Percentiles rank a stretch among this genome's conserved stretches.
These are phyloP conservation scores for Cryptococcus sp. DNA, from an alignment of 1,284 basidiomycete species.

Conservation along the genomic window DNA sequence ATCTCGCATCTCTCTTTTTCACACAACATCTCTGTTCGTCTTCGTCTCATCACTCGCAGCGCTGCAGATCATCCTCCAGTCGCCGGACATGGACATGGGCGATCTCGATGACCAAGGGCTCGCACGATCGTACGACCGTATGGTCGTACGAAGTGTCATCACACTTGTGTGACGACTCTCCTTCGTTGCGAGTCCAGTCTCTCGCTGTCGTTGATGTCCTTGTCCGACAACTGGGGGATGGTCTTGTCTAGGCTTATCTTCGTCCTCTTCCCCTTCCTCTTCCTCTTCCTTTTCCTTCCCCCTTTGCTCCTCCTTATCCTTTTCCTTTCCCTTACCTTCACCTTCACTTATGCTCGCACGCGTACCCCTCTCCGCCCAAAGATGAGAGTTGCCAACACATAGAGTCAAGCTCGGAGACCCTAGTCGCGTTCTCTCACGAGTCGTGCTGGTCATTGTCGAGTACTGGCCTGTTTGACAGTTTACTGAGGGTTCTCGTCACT, in stretches of 20 bases:
- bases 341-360: background rate
- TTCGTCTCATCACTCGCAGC: too few species aligned
- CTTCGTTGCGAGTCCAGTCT: background rate
- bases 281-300: conserved; percentile 4
- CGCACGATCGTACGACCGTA: too few species aligned
- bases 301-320: conserved; percentile 2
- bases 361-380: conserved; percentile 16
- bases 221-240: background rate
- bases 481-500: conserved; percentile 31
- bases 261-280: background rate
- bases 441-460: conserved; percentile 44
- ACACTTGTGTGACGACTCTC: too few species aligned
- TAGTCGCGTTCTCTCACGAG: conserved; percentile 31
- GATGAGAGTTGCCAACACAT: conserved; percentile 54
- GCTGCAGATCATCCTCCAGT: too few species aligned
- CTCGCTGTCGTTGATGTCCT: background rate
- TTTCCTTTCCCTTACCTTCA: background rate
- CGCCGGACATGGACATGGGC: too few species aligned
- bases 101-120: too few species aligned
- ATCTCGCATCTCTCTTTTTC: too few species aligned
- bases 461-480: conserved; percentile 48
- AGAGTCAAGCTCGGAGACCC: conserved; percentile 53
- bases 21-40: too few species aligned
- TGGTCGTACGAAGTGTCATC: too few species aligned
- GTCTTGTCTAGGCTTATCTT: background rate